Base-by-base conservation (phyloP, 495 filamentous ascomycete species). In the Astrothelium subdiscretum region DNA sequence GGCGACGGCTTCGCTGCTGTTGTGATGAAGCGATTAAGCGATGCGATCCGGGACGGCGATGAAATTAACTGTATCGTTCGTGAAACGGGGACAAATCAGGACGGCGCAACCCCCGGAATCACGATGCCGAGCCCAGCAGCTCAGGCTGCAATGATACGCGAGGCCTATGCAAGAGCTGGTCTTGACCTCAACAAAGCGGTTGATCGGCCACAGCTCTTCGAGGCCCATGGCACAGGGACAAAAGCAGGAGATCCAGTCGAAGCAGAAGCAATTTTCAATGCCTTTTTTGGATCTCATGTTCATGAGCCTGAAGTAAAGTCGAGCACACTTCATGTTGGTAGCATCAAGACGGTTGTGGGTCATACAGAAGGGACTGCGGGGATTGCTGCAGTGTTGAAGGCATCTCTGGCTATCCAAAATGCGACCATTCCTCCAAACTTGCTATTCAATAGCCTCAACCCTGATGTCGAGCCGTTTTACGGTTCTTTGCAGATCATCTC, bases 181-280 rank as follows among this genome's bases (percentile, higher is more conserved):
- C 68, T 78, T 0, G 73, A 77, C 58, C 65, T 40, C 35, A 40
- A 40, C 43, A 48, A 48, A 22, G 5, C 10, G 13, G 13, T 15
- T 12, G 51, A 58, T n/a, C 73, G 73, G 3, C 15, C 73, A 0
- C 74, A 78, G 59, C 79, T 67, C 58, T 74, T 79, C 12, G 73
- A 78, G 29, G 69, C 71, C 11, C 76, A 78, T 59, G 75, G 80
- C 3, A 86, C 85, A 0, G 85, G 84, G 29, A 86, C 83, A 20
- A 67, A 71, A 54, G 80, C 72, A 2, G 83, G 83, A 13, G 81
- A 82, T 61, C 78, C 77, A 0, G 61, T 61, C 15, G 77, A 82
- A 66, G 73, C 72, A 12, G 32, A 64, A 8, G 75, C 78, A 0
- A 73, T 79, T 8, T 69, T 76, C 29, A 60, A 73, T 22, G 79